Evolutionary conservation across 768 basidiomycete species (phyloP).

Genomic region (Gelatoporia subvermispora): DNA sequence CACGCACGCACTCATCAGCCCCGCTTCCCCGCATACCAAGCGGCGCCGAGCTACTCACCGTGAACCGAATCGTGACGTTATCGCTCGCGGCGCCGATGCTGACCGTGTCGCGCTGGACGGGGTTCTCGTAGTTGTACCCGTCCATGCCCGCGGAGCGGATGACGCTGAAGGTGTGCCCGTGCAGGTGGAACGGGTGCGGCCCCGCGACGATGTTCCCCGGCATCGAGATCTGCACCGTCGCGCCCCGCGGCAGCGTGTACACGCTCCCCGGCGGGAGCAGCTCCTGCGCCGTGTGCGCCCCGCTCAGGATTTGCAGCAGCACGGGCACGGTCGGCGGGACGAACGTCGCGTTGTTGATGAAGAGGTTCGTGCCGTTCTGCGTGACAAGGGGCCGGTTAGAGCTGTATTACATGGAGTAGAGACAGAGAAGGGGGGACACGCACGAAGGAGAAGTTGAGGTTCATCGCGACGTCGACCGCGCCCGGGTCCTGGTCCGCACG

Average conservation of each 20-base stretch:
- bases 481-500: conserved; percentile 5
- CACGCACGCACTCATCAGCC: no score
- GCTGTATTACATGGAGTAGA: conserved; percentile 1
- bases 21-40: no score
- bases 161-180: conserved; percentile 39
- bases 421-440: conserved; percentile 4
- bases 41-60: conserved; percentile 7
- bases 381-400: background rate
- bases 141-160: conserved; percentile 28
- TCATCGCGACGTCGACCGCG: conserved; percentile 13
- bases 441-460: conserved; percentile 15
- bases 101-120: conserved; percentile 30
- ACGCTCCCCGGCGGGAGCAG: conserved; percentile 48
- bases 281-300: conserved; percentile 39
- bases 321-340: conserved; percentile 43
- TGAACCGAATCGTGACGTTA: conserved; percentile 23
- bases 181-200: conserved; percentile 38
- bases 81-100: conserved; percentile 13
- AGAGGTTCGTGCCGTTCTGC: conserved; percentile 20
- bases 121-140: conserved; percentile 32
- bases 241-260: conserved; percentile 41
- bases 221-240: conserved; percentile 42
- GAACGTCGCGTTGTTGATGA: conserved; percentile 32
- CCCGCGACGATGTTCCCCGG: conserved; percentile 37
- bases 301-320: conserved; percentile 56